phyloP scores from a whole-genome alignment of 768 basidiomycete species.

The Leccinum olivaceopallidum region DNA sequence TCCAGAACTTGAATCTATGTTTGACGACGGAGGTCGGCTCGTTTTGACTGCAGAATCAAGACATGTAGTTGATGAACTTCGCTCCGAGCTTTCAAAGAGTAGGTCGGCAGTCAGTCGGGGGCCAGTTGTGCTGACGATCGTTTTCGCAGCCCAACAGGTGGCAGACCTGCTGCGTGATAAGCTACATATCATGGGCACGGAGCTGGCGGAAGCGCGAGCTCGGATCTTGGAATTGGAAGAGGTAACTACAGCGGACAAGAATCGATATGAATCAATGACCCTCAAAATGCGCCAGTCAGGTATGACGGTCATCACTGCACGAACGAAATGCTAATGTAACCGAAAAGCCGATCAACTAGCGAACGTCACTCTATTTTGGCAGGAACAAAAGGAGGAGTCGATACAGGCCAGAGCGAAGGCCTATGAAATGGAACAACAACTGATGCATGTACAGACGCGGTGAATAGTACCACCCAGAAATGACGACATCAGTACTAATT shows the following conservation, averaged over 20 bases:
- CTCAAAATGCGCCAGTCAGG: slow-evolving; percentile 29
- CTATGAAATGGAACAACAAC: slow-evolving; percentile 30
- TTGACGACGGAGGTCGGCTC: slow-evolving; percentile 30
- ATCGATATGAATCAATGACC: slow-evolving; percentile 20
- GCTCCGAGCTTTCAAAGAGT: slow-evolving; percentile 38
- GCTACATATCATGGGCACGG: slow-evolving; percentile 41
- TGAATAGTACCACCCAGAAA: slow-evolving; percentile 5
- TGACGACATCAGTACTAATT: slow-evolving; percentile 13
- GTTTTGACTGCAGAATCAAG: slow-evolving; percentile 27
- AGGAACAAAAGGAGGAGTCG: slow-evolving; percentile 32
- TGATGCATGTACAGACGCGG: slow-evolving; percentile 24
- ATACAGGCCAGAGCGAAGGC: slow-evolving; percentile 21
- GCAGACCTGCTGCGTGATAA: slow-evolving; percentile 49
- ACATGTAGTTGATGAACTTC: slow-evolving; percentile 34
- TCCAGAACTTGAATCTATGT: slow-evolving; percentile 30
- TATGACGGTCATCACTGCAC: slow-evolving; percentile 11
- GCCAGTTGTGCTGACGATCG: slow-evolving; percentile 2
- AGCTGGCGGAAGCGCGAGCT: slow-evolving; percentile 43
- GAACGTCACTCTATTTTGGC: slow-evolving; percentile 25
- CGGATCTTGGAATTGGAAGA: slow-evolving; percentile 41
- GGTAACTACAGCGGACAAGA: slow-evolving; percentile 20
- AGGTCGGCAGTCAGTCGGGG: slow-evolving; percentile 8
- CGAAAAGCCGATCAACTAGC: slow-evolving; percentile 22
- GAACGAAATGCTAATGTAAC: slow-evolving; percentile 17
- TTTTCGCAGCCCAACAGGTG: slow-evolving; percentile 45